Percentiles rank a stretch among this genome's conserved stretches.
Evolutionary conservation across 2,329 filamentous ascomycete genomes (phyloP).

Genomic region (Epichloe aotearoae): DNA sequence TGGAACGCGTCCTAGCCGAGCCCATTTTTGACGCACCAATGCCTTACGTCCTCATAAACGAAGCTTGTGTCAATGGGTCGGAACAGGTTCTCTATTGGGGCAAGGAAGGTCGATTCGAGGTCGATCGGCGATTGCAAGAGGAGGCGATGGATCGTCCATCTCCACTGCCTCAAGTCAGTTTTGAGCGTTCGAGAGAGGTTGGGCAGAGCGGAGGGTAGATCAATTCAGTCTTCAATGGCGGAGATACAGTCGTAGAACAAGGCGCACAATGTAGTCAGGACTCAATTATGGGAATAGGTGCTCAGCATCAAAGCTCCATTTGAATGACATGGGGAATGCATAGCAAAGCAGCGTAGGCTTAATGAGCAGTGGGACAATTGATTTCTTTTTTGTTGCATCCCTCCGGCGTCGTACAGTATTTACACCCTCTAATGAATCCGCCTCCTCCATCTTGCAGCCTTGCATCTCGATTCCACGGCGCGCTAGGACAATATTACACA

Average conservation of each 20-base stretch:
- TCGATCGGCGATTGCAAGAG: constrained; percentile 54
- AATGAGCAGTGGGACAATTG: constrained; percentile 13
- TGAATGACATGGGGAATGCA: background rate
- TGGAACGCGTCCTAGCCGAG: constrained; percentile 66
- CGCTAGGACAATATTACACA: constrained; percentile 23
- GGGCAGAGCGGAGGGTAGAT: constrained; percentile 31
- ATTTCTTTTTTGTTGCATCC: constrained; percentile 19
- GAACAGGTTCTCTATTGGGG: constrained; percentile 52
- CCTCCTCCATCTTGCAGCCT: constrained; percentile 15
- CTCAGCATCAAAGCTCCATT: background rate
- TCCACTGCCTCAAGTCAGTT: constrained; percentile 13
- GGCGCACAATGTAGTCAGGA: background rate
- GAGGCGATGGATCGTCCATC: constrained; percentile 33
- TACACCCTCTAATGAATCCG: constrained; percentile 20
- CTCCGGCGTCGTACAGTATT: constrained; percentile 30
- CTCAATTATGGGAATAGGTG: background rate
- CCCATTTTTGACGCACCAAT: constrained; percentile 73
- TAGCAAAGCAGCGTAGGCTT: background rate
- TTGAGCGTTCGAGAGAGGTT: constrained; percentile 32
- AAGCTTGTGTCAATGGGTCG: constrained; percentile 50
- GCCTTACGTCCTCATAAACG: constrained; percentile 61
- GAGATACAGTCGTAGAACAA: background rate
- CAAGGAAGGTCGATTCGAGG: constrained; percentile 55
- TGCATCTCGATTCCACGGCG: constrained; percentile 12
- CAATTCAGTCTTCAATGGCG: background rate